phyloP scores from a whole-genome alignment of 768 basidiomycete species.

The Mycena metata region DNA sequence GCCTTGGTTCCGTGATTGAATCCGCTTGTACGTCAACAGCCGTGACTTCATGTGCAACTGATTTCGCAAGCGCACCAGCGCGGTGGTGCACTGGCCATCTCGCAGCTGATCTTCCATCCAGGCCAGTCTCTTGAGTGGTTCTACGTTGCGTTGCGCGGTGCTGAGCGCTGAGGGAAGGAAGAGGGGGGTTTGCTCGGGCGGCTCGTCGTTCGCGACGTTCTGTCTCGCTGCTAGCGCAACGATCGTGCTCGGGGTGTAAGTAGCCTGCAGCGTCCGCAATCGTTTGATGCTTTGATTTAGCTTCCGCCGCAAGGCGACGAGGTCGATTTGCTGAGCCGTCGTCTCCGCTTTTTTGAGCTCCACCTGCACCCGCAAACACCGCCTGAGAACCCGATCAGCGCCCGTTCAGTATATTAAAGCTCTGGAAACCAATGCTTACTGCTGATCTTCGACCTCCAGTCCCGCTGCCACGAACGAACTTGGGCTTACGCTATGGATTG shows the following conservation, averaged over 20 bases:
- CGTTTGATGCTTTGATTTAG: not conserved
- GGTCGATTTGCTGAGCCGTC: slow-evolving; percentile 3
- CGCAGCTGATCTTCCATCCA: slow-evolving; percentile 41
- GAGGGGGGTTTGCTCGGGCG: slow-evolving; percentile 30
- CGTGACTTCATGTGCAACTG: slow-evolving; percentile 40
- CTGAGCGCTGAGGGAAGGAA: slow-evolving; percentile 38
- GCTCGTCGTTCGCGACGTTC: not conserved
- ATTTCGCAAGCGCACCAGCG: slow-evolving; percentile 38
- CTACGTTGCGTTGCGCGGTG: slow-evolving; percentile 1
- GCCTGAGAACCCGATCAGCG: not conserved
- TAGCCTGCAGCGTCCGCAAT: slow-evolving; percentile 15
- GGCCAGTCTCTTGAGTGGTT: slow-evolving; percentile 20
- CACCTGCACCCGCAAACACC: slow-evolving; percentile 5
- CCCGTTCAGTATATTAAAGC: no score
- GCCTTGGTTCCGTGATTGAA: slow-evolving; percentile 19
- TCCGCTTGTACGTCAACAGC: slow-evolving; percentile 35
- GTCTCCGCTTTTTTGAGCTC: slow-evolving; percentile 5
- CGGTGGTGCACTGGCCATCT: slow-evolving; percentile 39
- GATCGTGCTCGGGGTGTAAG: slow-evolving; percentile 18
- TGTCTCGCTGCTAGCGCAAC: not conserved
- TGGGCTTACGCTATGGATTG: slow-evolving; percentile 15
- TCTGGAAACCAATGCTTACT: slow-evolving; percentile 7
- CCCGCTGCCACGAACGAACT: slow-evolving; percentile 14
- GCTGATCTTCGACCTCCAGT: slow-evolving; percentile 24
- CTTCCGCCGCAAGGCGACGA: not conserved